phyloP scores from a whole-genome alignment of 2,329 filamentous ascomycete genomes.

The Curvularia hawaiiensis region DNA sequence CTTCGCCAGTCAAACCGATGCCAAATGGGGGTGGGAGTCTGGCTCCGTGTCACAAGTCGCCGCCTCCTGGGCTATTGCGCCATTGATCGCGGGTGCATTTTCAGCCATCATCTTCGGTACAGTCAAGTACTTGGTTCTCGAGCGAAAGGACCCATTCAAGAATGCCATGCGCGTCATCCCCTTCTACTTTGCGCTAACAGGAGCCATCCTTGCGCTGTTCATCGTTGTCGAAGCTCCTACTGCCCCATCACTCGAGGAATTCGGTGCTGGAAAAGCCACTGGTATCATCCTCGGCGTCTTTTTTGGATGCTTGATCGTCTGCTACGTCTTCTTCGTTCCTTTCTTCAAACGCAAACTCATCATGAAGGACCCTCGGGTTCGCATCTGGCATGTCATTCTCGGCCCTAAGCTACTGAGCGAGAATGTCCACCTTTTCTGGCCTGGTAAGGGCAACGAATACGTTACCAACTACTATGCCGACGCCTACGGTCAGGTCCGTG shows the following conservation, averaged over 20 bases:
- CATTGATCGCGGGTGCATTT: conserved; percentile 54
- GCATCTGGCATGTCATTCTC: conserved; percentile 33
- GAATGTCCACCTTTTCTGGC: conserved; percentile 49
- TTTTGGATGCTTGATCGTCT: conserved; percentile 25
- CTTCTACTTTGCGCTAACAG: conserved; percentile 56
- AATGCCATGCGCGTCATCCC: conserved; percentile 57
- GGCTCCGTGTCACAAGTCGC: conserved; percentile 43
- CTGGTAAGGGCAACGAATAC: conserved; percentile 44
- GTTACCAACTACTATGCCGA: conserved; percentile 51
- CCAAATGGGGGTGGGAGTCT: conserved; percentile 34
- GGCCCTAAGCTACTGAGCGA: conserved; percentile 51
- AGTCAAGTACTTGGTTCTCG: conserved; percentile 57
- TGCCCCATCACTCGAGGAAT: conserved; percentile 36
- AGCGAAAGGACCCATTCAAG: conserved; percentile 56
- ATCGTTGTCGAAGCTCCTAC: conserved; percentile 59
- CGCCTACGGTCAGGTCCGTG: conserved; percentile 31
- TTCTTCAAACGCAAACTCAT: conserved; percentile 37
- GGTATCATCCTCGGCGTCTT: conserved; percentile 38
- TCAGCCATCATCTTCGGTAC: conserved; percentile 56
- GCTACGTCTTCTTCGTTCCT: conserved; percentile 37
- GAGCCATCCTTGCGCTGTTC: conserved; percentile 60
- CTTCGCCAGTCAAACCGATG: conserved; percentile 49
- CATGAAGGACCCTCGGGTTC: conserved; percentile 31
- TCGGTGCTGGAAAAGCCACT: conserved; percentile 36
- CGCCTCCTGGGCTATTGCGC: conserved; percentile 57